phyloP scores from a whole-genome alignment of 768 basidiomycete genomes.

The Cystobasidium tubakii region DNA sequence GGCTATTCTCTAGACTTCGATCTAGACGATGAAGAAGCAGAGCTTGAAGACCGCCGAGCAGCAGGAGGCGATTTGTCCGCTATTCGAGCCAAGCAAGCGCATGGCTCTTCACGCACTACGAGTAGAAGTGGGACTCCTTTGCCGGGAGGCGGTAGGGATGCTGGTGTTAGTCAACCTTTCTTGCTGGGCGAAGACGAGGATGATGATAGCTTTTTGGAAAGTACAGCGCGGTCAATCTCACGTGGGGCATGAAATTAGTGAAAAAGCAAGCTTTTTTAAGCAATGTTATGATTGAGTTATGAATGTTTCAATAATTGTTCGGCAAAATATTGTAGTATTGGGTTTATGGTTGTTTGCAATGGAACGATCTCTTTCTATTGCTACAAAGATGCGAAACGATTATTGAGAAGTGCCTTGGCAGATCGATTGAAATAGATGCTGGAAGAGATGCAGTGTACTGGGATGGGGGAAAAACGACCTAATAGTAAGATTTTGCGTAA shows the following conservation, averaged over 20 bases:
- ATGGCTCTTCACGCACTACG: background rate
- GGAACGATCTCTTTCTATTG: background rate
- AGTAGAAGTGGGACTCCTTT: constrained; percentile 16
- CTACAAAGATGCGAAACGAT: background rate
- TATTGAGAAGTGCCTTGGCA: background rate
- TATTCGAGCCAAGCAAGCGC: constrained; percentile 11
- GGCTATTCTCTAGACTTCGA: constrained; percentile 51
- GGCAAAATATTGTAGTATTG: too few species aligned
- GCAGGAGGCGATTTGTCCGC: constrained; percentile 36
- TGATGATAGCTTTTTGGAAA: constrained; percentile 26
- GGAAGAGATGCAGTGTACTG: background rate
- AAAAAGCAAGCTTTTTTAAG: background rate
- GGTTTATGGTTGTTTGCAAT: too few species aligned
- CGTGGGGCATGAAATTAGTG: background rate
- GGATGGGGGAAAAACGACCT: background rate
- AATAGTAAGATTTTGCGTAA: background rate
- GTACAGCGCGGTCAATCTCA: background rate
- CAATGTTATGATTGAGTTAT: too few species aligned
- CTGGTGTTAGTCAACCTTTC: constrained; percentile 18
- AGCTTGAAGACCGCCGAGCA: constrained; percentile 34
- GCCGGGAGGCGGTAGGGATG: background rate
- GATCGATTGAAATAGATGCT: background rate
- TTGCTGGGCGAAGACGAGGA: constrained; percentile 25
- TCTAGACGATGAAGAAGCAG: constrained; percentile 51
- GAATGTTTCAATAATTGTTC: too few species aligned